A percentile compares a stretch with the other conserved stretches of the same genome.
These are phyloP conservation scores for Pythium sp. DNA, from an alignment of 352 stramenopile species.

Conservation along the genomic window DNA sequence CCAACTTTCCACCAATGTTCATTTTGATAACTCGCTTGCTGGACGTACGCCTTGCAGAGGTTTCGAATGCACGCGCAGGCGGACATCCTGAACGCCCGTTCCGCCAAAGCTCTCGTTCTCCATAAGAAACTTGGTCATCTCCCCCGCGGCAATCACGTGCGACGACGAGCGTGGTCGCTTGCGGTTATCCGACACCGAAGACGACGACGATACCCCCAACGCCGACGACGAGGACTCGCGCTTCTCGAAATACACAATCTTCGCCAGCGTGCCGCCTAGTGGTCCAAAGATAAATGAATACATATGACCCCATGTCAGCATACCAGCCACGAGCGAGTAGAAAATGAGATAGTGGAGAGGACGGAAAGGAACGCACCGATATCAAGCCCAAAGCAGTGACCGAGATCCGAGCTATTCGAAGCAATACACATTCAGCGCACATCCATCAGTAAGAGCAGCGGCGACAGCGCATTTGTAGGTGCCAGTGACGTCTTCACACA, in stretches of 20 bases:
- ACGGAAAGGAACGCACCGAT: constrained; percentile 42
- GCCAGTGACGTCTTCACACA: not conserved
- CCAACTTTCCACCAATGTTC: not conserved
- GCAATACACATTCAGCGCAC: not conserved
- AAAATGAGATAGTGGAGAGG: not conserved
- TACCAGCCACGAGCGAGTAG: constrained; percentile 16
- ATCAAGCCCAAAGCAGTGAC: constrained; percentile 81
- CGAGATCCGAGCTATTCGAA: constrained; percentile 67
- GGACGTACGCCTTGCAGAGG: constrained; percentile 82
- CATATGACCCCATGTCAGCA: not conserved
- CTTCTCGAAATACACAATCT: constrained; percentile 96
- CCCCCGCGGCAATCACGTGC: constrained; percentile 67
- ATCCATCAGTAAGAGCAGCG: not conserved
- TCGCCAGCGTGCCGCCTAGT: constrained; percentile 89
- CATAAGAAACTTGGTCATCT: constrained; percentile 87
- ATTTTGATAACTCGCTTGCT: too few relatives aligned
- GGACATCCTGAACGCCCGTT: constrained; percentile 87
- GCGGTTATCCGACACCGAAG: constrained; percentile 21
- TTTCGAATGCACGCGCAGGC: constrained; percentile 83
- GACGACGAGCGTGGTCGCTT: constrained; percentile 73
- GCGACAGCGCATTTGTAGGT: not conserved
- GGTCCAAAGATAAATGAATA: not conserved
- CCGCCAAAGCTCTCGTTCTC: constrained; percentile 77
- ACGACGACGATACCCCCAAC: not conserved
- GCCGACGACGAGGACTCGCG: constrained; percentile 22